Evolutionary conservation across 2,329 filamentous ascomycete genomes (phyloP).

Genomic region (Byssothecium circinans): DNA sequence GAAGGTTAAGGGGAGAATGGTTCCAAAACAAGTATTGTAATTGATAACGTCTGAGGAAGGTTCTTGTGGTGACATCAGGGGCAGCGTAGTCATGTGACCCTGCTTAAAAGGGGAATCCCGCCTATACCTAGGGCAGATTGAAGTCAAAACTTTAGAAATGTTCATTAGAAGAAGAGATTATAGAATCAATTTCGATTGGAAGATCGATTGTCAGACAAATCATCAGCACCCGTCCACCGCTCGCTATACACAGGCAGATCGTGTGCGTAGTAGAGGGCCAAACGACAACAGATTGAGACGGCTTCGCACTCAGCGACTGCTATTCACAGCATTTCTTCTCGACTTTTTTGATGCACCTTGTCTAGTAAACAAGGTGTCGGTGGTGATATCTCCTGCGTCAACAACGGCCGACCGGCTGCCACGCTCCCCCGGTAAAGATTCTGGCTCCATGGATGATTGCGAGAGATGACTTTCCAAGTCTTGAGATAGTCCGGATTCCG

Average conservation of each 20-base stretch:
- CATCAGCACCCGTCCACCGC: slow-evolving; percentile 2
- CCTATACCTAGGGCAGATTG: background rate
- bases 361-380: slow-evolving; percentile 10
- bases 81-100: background rate
- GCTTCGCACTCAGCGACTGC: slow-evolving; percentile 10
- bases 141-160: background rate
- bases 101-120: background rate
- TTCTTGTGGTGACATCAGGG: slow-evolving; percentile 1
- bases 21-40: too few species aligned
- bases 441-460: too few species aligned
- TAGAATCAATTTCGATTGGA: slow-evolving; percentile 1
- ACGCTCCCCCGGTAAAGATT: too few species aligned
- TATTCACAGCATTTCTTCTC: slow-evolving; percentile 9
- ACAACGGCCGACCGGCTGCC: too few species aligned
- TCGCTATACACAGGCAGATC: slow-evolving; percentile 9
- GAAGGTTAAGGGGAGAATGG: too few species aligned
- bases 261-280: slow-evolving; percentile 8
- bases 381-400: too few species aligned
- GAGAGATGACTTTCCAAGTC: too few species aligned
- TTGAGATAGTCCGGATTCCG: too few species aligned
- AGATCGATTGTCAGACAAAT: background rate
- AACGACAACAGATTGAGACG: slow-evolving; percentile 9
- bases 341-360: slow-evolving; percentile 7
- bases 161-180: background rate
- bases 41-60: too few species aligned